phyloP scores from a whole-genome alignment of 768 basidiomycete species.

The Rickenella mellea region DNA sequence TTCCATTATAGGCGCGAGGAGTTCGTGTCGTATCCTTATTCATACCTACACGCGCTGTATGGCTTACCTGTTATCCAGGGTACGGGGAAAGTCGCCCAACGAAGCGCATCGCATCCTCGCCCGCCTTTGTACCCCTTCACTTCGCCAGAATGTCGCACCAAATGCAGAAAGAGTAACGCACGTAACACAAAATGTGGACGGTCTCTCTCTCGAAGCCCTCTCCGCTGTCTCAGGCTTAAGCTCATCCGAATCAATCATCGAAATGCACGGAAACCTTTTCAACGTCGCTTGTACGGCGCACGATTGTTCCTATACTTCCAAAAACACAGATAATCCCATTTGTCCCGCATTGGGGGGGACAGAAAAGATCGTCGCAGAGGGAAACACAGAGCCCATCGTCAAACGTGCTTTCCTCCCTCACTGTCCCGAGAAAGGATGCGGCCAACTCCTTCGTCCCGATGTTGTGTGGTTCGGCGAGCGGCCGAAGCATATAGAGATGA shows the following conservation, averaged over 20 bases:
- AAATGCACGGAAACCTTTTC: constrained; percentile 23
- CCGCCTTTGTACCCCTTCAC: constrained; percentile 3
- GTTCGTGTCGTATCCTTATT: constrained; percentile 1
- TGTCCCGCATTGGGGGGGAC: constrained; percentile 14
- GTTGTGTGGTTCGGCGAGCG: constrained; percentile 26
- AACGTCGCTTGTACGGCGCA: constrained; percentile 15
- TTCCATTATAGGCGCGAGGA: constrained; percentile 11
- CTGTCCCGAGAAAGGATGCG: constrained; percentile 15
- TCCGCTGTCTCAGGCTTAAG: not conserved
- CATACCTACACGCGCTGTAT: not conserved
- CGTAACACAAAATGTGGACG: constrained; percentile 17
- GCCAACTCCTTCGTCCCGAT: constrained; percentile 17
- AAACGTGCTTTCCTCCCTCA: constrained; percentile 13
- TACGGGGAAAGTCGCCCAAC: constrained; percentile 15
- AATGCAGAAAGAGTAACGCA: constrained; percentile 7
- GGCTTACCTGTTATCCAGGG: constrained; percentile 8
- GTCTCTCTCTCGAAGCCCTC: constrained; percentile 9
- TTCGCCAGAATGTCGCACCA: constrained; percentile 6
- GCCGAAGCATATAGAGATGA: constrained; percentile 14
- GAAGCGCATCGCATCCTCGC: constrained; percentile 18
- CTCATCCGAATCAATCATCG: constrained; percentile 7
- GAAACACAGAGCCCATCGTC: constrained; percentile 7
- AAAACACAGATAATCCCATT: constrained; percentile 11
- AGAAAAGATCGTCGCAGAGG: constrained; percentile 6
- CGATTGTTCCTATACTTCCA: constrained; percentile 10